Conservation (phyloP, 2,329 filamentous ascomycete species). For the Arthrinium phaeospermum region DNA sequence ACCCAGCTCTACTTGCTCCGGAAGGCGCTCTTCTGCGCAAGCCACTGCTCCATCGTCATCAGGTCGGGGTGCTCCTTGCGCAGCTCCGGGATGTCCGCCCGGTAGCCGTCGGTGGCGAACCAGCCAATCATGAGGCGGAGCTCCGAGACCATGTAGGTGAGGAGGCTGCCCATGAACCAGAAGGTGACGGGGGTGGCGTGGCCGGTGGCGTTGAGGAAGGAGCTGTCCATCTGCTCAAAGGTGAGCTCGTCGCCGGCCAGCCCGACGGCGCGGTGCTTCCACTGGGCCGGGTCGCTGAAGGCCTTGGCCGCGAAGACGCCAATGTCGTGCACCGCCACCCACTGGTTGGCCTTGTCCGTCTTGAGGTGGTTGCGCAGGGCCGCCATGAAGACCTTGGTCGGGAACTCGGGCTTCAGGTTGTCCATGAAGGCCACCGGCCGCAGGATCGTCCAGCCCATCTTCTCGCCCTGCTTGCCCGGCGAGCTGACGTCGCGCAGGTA, state of each 20-base stretch:
- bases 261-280: constrained; percentile 42
- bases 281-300: constrained; percentile 45
- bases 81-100: constrained; percentile 37
- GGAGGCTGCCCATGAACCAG: constrained; percentile 37
- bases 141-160: constrained; percentile 39
- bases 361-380: constrained; percentile 39
- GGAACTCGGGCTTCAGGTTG: constrained; percentile 45
- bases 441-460: constrained; percentile 66
- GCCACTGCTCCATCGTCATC: constrained; percentile 41
- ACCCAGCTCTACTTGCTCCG: background rate
- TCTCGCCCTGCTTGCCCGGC: constrained; percentile 38
- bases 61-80: constrained; percentile 38
- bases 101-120: constrained; percentile 43
- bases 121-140: constrained; percentile 35
- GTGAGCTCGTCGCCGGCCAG: constrained; percentile 47
- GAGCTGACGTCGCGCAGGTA: constrained; percentile 57
- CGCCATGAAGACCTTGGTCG: constrained; percentile 44
- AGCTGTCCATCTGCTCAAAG: constrained; percentile 35
- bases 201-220: constrained; percentile 38
- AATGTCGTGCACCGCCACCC: constrained; percentile 50
- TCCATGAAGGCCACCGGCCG: constrained; percentile 69
- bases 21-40: constrained; percentile 37
- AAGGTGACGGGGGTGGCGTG: constrained; percentile 34
- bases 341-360: constrained; percentile 43
- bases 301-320: constrained; percentile 51